These are phyloP conservation scores for Didymella exigua DNA, from an alignment of 2,329 filamentous ascomycete species.

Conservation along the genomic window DNA sequence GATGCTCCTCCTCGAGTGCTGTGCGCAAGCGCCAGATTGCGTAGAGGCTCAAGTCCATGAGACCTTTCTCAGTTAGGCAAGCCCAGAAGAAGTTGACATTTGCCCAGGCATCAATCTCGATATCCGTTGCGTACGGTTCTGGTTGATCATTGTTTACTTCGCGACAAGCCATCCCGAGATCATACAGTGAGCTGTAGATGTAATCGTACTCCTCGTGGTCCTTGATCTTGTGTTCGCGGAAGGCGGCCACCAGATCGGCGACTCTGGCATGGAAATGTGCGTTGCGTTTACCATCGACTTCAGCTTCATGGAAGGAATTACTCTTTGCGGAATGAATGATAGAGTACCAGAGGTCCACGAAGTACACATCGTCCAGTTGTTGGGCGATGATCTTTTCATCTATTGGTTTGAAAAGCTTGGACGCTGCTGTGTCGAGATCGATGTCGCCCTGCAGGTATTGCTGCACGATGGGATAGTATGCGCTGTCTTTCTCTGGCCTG, in stretches of 20 bases:
- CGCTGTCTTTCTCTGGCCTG: constrained; percentile 30
- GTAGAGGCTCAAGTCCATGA: constrained; percentile 29
- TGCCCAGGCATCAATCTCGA: constrained; percentile 39
- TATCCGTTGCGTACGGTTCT: constrained; percentile 18
- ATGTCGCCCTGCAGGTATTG: constrained; percentile 27
- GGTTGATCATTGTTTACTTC: constrained; percentile 42
- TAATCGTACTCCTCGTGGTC: constrained; percentile 28
- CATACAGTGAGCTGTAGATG: constrained; percentile 26
- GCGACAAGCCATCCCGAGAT: constrained; percentile 33
- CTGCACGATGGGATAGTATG: constrained; percentile 31
- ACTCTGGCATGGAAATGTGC: constrained; percentile 24
- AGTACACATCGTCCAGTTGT: constrained; percentile 27
- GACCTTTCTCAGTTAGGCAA: constrained; percentile 21
- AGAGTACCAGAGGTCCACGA: constrained; percentile 38
- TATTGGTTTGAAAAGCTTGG: constrained; percentile 31
- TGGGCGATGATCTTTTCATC: constrained; percentile 31
- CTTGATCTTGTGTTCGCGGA: constrained; percentile 34
- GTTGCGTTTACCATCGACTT: not conserved
- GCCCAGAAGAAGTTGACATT: constrained; percentile 44
- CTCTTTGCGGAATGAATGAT: constrained; percentile 40
- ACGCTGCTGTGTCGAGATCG: constrained; percentile 21
- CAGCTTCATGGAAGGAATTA: constrained; percentile 21
- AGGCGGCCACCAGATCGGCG: constrained; percentile 26
- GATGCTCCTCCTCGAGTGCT: constrained; percentile 32
- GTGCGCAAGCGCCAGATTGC: constrained; percentile 38